phyloP scores from a whole-genome alignment of 176 grass and related monocot species.

The Avena eriantha region DNA sequence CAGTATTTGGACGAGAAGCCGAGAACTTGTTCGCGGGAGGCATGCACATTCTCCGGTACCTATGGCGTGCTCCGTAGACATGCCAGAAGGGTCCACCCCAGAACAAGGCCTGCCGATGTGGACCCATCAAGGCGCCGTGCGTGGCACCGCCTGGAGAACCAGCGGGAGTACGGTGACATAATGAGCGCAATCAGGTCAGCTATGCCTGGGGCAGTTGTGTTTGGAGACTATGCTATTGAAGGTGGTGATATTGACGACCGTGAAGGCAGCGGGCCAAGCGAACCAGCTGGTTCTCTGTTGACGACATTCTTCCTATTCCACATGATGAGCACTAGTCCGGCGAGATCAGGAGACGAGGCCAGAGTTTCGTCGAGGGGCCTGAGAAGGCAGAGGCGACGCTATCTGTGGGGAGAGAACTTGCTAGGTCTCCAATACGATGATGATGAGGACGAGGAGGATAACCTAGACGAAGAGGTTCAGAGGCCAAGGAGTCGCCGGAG shows the following conservation, averaged over 20 bases:
- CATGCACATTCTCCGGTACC: conserved; percentile 73
- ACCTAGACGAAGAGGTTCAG: conserved; percentile 63
- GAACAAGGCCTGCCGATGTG: conserved; percentile 67
- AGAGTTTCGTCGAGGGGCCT: conserved; percentile 50
- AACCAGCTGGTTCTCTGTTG: conserved; percentile 60
- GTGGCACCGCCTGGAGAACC: conserved; percentile 76
- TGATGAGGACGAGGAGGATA: conserved; percentile 41
- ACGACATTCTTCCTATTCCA: conserved; percentile 78
- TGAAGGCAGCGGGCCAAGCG: conserved; percentile 48
- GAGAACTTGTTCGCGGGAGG: conserved; percentile 65
- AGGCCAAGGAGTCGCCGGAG: conserved; percentile 64
- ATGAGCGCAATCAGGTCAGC: conserved; percentile 80
- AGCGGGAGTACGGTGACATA: conserved; percentile 78
- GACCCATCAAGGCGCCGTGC: conserved; percentile 67
- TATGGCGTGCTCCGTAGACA: conserved; percentile 76
- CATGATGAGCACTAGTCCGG: conserved; percentile 60
- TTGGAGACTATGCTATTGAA: conserved; percentile 85
- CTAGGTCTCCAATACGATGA: conserved; percentile 65
- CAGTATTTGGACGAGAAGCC: conserved; percentile 72
- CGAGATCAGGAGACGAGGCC: conserved; percentile 56
- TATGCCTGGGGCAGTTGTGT: conserved; percentile 72
- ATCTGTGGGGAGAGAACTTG: conserved; percentile 84
- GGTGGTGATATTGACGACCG: conserved; percentile 52
- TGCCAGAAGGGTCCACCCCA: conserved; percentile 69
- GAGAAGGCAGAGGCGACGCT: conserved; percentile 69